Conservation (phyloP, 768 basidiomycete species). For the Trichaptum fuscoviolaceum region DNA sequence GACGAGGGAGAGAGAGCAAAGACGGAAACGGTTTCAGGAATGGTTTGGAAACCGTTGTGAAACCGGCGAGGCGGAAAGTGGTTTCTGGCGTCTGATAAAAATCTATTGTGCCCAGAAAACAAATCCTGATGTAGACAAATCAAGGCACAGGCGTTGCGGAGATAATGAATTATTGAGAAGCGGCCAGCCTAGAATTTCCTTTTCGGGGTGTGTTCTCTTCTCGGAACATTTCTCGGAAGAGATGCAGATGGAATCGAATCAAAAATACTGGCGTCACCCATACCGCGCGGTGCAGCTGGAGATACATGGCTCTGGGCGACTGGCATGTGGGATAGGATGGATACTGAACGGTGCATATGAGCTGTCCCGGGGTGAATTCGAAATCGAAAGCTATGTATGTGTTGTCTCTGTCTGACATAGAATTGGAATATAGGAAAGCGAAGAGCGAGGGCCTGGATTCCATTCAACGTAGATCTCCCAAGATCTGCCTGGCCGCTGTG, state of each 20-base stretch:
- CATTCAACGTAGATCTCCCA: background rate
- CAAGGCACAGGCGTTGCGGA: background rate
- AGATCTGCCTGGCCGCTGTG: background rate
- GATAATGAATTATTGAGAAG: background rate
- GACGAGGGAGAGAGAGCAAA: background rate
- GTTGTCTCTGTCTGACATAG: background rate
- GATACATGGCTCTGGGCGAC: background rate
- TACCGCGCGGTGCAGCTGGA: background rate
- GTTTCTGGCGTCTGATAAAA: constrained; percentile 1
- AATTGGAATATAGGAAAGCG: constrained; percentile 1
- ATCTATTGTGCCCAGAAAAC: background rate
- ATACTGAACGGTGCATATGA: no score
- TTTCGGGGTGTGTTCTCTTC: background rate
- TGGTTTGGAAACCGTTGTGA: background rate
- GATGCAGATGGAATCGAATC: background rate
- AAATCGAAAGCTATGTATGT: background rate
- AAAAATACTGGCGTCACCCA: background rate
- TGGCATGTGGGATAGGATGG: background rate
- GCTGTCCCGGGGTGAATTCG: background rate
- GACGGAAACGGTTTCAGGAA: background rate
- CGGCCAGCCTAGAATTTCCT: background rate
- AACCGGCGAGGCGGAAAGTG: background rate
- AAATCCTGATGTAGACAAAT: background rate
- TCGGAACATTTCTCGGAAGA: background rate
- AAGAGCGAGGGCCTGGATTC: constrained; percentile 1